phyloP scores from a whole-genome alignment of 805 yeast genomes.

The Myxozyma sirexii region DNA sequence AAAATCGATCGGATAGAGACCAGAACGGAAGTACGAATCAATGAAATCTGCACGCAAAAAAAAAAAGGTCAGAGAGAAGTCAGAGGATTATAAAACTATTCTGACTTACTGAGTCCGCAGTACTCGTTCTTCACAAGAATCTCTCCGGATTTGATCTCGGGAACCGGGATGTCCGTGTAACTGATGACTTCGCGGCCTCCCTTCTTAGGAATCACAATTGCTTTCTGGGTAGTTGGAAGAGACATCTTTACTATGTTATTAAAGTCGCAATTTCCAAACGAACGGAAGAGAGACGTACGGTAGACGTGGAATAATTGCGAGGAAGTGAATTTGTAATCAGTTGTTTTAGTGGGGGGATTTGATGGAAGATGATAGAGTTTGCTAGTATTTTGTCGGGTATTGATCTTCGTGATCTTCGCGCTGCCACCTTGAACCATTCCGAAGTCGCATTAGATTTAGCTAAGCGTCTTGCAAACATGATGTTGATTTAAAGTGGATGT shows the following conservation, averaged over 20 bases:
- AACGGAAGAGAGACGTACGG: not conserved
- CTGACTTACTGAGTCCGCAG: constrained; percentile 53
- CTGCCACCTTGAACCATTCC: too few relatives aligned
- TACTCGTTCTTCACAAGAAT: constrained; percentile 71
- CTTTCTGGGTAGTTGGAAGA: constrained; percentile 22
- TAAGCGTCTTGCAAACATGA: too few relatives aligned
- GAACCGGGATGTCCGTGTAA: constrained; percentile 57
- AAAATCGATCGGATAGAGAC: constrained; percentile 61
- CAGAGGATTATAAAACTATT: not conserved
- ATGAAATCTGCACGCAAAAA: constrained; percentile 31
- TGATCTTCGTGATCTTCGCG: too few relatives aligned
- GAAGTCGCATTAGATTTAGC: too few relatives aligned
- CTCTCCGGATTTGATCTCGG: constrained; percentile 57
- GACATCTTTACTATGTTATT: not conserved
- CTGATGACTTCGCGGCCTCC: constrained; percentile 32
- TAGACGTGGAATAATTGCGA: not conserved
- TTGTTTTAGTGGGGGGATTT: not conserved
- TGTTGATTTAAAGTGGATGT: too few relatives aligned
- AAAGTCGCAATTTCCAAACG: too few relatives aligned
- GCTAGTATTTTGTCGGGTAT: not conserved
- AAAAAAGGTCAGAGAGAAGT: not conserved
- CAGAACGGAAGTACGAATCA: constrained; percentile 80
- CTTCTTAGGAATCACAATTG: constrained; percentile 13
- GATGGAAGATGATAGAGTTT: not conserved
- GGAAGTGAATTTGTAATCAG: not conserved